phyloP scores from a whole-genome alignment of 108 stramenopile genomes.

The Skeletonema potamos region DNA sequence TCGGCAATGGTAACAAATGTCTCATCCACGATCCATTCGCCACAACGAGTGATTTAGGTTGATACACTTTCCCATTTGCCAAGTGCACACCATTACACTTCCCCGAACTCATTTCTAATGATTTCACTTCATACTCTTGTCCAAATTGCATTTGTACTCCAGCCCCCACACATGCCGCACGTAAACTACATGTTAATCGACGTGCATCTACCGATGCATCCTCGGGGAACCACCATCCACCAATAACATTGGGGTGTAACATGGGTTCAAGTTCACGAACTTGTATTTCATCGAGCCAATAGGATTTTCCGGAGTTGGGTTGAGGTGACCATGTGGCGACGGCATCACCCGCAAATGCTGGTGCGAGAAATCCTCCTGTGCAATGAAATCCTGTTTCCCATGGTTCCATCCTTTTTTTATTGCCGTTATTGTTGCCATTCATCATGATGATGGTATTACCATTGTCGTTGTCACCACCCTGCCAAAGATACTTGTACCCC shows the following conservation, averaged over 20 bases:
- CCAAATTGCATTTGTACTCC: slow-evolving; percentile 88
- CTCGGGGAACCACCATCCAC: slow-evolving; percentile 97
- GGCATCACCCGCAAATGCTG: slow-evolving; percentile 89
- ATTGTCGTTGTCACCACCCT: slow-evolving; percentile 10
- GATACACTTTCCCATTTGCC: slow-evolving; percentile 57
- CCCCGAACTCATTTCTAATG: slow-evolving; percentile 57
- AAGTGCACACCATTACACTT: slow-evolving; percentile 58
- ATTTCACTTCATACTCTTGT: slow-evolving; percentile 56
- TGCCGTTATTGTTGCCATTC: neutral
- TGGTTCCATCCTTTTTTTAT: slow-evolving; percentile 29
- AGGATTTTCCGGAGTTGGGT: slow-evolving; percentile 53
- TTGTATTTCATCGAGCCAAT: slow-evolving; percentile 84
- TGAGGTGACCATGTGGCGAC: slow-evolving; percentile 89
- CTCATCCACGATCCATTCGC: slow-evolving; percentile 96
- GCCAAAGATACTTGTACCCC: slow-evolving; percentile 54
- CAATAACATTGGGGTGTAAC: slow-evolving; percentile 71
- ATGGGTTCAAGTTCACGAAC: slow-evolving; percentile 86
- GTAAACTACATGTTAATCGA: slow-evolving; percentile 63
- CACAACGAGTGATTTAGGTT: slow-evolving; percentile 59
- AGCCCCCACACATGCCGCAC: slow-evolving; percentile 70
- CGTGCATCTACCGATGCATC: slow-evolving; percentile 93
- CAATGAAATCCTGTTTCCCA: slow-evolving; percentile 79
- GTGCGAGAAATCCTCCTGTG: slow-evolving; percentile 90
- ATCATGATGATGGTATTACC: neutral
- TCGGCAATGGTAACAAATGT: slow-evolving; percentile 84